Evolutionary conservation across 2,329 filamentous ascomycete genomes (phyloP), one percentile per base, ranked within the genome.

Genomic region (Monosporascus sp.): DNA sequence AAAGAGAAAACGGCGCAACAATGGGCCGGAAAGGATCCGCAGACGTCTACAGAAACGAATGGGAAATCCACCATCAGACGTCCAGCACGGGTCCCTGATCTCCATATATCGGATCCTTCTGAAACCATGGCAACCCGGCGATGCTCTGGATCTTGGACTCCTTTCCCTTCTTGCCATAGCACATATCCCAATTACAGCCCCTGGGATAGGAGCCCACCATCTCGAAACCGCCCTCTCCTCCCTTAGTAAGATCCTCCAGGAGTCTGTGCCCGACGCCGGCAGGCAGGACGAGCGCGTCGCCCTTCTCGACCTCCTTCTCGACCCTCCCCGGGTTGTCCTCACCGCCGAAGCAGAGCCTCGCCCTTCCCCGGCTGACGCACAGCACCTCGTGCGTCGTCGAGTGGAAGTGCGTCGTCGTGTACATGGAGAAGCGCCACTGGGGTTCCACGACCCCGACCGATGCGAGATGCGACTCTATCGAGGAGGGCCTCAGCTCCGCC

Each of bases 401-500:
- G 70, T 89, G 86, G 66, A 86, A 89, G 68, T 89, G 86, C 1
- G 78, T 82, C 6, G 77, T 79, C 37, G 66, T 68, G 67, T 86
- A 89, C 85, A 89, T 89, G 17, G 82, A 83, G 68, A 84, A 88
- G 25, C 81, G 76, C 86, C 85, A 88, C 63, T 86, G 81, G 0
- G 86, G 84, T 1, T 62, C 64, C 3, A 87, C 84, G 36, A 82
- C 79, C 7, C 76, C 78, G 17, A 81, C 65, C 3, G 66, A 62
- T 7, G 65, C 63, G 6, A 89, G 74, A 57, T 85, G 84, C 0
- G 73, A 64, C 62, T 86, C 80, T 48, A 88, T 78, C 1, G 72
- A 63, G 3, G 75, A 72, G 3, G 82, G 70, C 4, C 75, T 72
- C 17, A 52, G 41, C 1, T 49, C 36, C 1, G 44, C 39, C 15